phyloP scores from a whole-genome alignment of 352 stramenopile genomes.

The Phytophthora pini region DNA sequence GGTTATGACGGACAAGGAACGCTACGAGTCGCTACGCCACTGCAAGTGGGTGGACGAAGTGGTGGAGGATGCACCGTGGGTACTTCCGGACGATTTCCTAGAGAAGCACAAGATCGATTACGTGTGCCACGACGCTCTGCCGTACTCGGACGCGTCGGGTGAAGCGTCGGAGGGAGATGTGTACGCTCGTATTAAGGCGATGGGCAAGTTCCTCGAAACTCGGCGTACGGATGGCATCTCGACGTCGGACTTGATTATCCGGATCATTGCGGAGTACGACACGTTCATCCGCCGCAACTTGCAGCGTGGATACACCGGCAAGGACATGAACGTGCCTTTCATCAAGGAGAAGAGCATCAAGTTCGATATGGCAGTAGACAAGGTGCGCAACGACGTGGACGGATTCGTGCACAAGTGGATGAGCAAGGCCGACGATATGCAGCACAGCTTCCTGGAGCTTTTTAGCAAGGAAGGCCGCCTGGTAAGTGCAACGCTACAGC shows the following conservation, averaged over 20 bases:
- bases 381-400: constrained; percentile 84
- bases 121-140: constrained; percentile 89
- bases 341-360: constrained; percentile 91
- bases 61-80: constrained; percentile 88
- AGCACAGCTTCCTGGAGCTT: constrained; percentile 78
- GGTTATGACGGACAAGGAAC: constrained; percentile 89
- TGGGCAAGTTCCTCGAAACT: constrained; percentile 88
- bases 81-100: constrained; percentile 85
- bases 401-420: constrained; percentile 80
- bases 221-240: constrained; percentile 89
- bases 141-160: constrained; percentile 83
- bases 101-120: constrained; percentile 89
- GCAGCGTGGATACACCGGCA: constrained; percentile 88
- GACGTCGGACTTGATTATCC: constrained; percentile 91
- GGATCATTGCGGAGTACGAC: constrained; percentile 92
- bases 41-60: constrained; percentile 91
- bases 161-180: constrained; percentile 79
- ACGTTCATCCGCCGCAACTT: constrained; percentile 92
- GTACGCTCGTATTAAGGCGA: constrained; percentile 87
- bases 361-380: constrained; percentile 87
- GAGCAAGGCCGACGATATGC: constrained; percentile 81
- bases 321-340: constrained; percentile 93
- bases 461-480: constrained; percentile 81
- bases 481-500: constrained; percentile 38
- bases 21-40: constrained; percentile 87